phyloP scores from a whole-genome alignment of 768 basidiomycete genomes.

The Pisolithus orientalis region DNA sequence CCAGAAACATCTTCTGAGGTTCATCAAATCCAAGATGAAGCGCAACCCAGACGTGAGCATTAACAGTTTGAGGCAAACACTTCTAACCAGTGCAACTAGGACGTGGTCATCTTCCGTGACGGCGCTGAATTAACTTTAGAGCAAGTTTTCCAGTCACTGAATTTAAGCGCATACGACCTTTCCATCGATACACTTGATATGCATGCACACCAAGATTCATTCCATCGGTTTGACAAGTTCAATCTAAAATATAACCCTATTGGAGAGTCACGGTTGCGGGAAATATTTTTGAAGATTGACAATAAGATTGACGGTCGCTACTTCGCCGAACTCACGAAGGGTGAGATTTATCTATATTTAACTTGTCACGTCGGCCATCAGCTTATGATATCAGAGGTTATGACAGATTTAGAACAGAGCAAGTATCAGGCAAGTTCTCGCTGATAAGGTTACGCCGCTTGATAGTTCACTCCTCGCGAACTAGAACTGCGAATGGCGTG shows the following conservation, averaged over 20 bases:
- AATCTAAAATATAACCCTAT: conserved; percentile 97
- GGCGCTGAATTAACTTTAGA: conserved; percentile 80
- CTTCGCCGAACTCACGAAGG: conserved; percentile 89
- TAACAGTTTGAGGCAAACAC: not conserved
- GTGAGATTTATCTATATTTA: conserved; percentile 33
- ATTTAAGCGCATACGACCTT: conserved; percentile 93
- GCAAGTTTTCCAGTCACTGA: conserved; percentile 94
- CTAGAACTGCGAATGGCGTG: conserved; percentile 94
- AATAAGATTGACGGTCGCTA: conserved; percentile 91
- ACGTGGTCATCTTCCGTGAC: conserved; percentile 94
- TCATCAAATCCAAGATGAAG: conserved; percentile 99
- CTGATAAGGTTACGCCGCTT: not conserved
- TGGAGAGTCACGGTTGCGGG: conserved; percentile 88
- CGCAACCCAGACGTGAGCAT: conserved; percentile 62
- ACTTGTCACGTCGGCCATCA: not conserved
- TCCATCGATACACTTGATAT: conserved; percentile 99
- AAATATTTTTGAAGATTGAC: conserved; percentile 98
- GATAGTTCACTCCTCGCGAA: not conserved
- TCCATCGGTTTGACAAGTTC: conserved; percentile 98
- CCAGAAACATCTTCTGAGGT: conserved; percentile 95
- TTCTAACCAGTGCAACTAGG: conserved; percentile 40
- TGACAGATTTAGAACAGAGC: conserved; percentile 96
- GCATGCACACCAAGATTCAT: conserved; percentile 97
- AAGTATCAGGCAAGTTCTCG: conserved; percentile 78
- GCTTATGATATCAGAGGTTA: conserved; percentile 60